Conservation (phyloP, 164 flowering plant genomes). For the Annona cherimola region DNA sequence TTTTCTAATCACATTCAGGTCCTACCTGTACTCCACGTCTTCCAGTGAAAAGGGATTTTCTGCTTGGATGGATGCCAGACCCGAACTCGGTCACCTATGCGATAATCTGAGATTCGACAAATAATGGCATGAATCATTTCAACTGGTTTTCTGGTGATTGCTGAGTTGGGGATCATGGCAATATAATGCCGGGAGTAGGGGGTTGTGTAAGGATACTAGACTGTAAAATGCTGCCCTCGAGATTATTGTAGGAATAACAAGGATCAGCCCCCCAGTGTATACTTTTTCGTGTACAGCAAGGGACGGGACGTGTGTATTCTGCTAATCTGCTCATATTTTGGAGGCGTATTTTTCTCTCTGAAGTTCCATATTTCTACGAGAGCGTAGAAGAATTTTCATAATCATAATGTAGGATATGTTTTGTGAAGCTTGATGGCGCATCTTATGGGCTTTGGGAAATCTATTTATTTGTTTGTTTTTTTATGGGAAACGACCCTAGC, state of each 20-base stretch:
- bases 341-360: no score
- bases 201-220: not conserved
- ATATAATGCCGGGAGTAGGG: not conserved
- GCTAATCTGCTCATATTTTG: no score
- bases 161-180: not conserved
- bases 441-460: no score
- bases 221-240: not conserved
- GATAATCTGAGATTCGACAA: slow-evolving; percentile 65
- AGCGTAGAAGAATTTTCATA: no score
- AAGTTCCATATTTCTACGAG: no score
- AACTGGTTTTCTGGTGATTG: not conserved
- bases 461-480: no score
- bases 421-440: no score
- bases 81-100: slow-evolving; percentile 91
- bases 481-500: no score
- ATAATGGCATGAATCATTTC: slow-evolving; percentile 12
- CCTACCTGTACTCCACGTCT: slow-evolving; percentile 67
- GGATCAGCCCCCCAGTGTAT: not conserved
- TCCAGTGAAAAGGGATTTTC: slow-evolving; percentile 49
- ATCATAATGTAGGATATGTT: no score
- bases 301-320: not conserved
- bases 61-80: slow-evolving; percentile 77
- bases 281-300: not conserved
- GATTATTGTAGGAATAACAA: not conserved
- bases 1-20: slow-evolving; percentile 73